A percentile compares a stretch with the other conserved stretches of the same genome.
phyloP scores from a whole-genome alignment of 2,329 filamentous ascomycete genomes.

The Xylariales sp. region DNA sequence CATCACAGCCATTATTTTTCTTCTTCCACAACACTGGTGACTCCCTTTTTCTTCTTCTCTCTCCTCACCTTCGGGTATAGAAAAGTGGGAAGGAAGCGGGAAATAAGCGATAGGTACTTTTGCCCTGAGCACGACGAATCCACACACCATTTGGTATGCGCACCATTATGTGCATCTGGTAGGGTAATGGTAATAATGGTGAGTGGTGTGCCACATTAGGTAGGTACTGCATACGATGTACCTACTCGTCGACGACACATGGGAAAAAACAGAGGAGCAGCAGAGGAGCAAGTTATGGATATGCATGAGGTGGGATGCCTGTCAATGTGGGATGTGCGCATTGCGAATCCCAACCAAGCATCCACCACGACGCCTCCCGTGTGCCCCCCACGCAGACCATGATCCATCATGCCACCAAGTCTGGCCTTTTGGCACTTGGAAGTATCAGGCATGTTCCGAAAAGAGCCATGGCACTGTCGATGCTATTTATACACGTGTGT shows the following conservation, averaged over 20 bases:
- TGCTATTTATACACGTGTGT: conserved; percentile 20
- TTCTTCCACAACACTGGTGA: not conserved
- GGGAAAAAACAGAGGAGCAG: conserved; percentile 27
- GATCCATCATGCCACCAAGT: conserved; percentile 34
- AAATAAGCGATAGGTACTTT: conserved; percentile 29
- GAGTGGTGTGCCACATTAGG: conserved; percentile 11
- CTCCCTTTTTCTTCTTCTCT: not conserved
- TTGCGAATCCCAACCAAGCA: conserved; percentile 30
- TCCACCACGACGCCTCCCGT: conserved; percentile 29
- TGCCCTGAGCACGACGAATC: conserved; percentile 27
- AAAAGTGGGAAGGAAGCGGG: conserved; percentile 22
- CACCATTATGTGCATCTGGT: conserved; percentile 13
- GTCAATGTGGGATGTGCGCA: conserved; percentile 29
- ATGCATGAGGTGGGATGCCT: conserved; percentile 30
- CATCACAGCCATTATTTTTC: not conserved
- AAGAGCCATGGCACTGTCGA: conserved; percentile 28
- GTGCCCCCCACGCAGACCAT: conserved; percentile 33
- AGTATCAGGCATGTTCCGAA: conserved; percentile 31
- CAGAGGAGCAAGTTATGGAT: not conserved
- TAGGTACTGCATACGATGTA: conserved; percentile 21
- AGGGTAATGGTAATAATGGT: conserved; percentile 20
- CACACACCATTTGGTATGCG: conserved; percentile 8
- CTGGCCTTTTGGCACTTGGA: conserved; percentile 25
- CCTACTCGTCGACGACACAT: conserved; percentile 22
- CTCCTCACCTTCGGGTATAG: not conserved